Evolutionary conservation across 345 rosid genomes (phyloP).

Genomic region (Ceriops tagal): DNA sequence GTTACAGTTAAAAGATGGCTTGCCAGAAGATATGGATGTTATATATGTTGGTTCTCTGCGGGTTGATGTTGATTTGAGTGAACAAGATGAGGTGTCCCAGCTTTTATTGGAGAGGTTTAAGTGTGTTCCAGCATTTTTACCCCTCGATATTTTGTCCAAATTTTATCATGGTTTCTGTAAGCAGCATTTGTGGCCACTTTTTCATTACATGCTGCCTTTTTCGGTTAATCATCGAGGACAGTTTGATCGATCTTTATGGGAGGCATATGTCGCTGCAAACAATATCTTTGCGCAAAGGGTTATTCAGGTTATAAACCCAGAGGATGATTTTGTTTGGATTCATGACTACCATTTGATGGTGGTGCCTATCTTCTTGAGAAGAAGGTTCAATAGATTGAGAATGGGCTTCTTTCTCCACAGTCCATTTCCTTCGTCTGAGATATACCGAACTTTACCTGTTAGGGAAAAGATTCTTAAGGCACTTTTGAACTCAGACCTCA

Average conservation of each 20-base stretch:
- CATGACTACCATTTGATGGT: conserved; percentile 87
- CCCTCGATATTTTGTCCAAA: conserved; percentile 54
- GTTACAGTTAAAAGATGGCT: conserved; percentile 67
- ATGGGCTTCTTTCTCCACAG: conserved; percentile 79
- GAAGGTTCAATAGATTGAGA: conserved; percentile 58
- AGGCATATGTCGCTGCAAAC: conserved; percentile 72
- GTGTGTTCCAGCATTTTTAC: conserved; percentile 72
- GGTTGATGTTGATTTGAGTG: conserved; percentile 51
- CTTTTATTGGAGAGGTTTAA: conserved; percentile 65
- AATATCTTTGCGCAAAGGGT: conserved; percentile 69
- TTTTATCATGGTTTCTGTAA: conserved; percentile 75
- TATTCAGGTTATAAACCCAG: conserved; percentile 70
- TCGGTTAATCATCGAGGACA: conserved; percentile 63
- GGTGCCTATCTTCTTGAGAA: conserved; percentile 67
- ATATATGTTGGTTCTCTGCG: conserved; percentile 60
- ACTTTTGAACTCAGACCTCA: conserved; percentile 62
- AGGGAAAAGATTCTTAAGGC: conserved; percentile 76
- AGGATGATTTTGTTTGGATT: conserved; percentile 74
- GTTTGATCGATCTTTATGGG: conserved; percentile 71
- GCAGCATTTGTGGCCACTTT: conserved; percentile 80
- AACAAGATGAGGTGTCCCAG: conserved; percentile 72
- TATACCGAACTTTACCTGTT: conserved; percentile 69
- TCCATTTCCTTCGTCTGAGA: conserved; percentile 78
- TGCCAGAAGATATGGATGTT: conserved; percentile 79
- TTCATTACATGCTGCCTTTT: conserved; percentile 74